phyloP scores from a whole-genome alignment of 176 grass and related monocot genomes.

The Elaeis guineensis region DNA sequence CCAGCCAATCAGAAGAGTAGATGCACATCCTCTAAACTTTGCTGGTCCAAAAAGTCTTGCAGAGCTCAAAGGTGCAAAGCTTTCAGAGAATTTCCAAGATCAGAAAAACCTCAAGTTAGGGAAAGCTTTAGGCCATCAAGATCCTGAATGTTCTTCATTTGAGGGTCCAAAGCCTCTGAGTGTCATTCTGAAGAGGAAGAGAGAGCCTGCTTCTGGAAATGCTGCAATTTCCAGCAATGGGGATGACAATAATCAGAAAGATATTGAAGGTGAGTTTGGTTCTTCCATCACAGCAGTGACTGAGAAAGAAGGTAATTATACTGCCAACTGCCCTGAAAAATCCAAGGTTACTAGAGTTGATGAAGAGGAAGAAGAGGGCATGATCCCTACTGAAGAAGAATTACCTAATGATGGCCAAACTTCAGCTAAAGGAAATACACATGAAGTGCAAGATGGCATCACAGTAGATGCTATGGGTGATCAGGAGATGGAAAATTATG shows the following conservation, averaged over 20 bases:
- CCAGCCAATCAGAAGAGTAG: neutral
- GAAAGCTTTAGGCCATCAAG: neutral
- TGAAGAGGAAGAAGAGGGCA: constrained; percentile 22
- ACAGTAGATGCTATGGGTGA: constrained; percentile 24
- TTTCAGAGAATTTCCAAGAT: constrained; percentile 4
- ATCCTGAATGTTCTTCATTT: constrained; percentile 23
- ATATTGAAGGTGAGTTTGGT: too few species aligned
- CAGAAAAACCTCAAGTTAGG: neutral
- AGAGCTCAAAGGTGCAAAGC: constrained; percentile 9
- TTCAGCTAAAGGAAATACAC: constrained; percentile 4
- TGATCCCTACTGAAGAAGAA: constrained; percentile 30
- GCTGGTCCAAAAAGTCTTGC: constrained; percentile 7
- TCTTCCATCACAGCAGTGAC: neutral
- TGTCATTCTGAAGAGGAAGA: constrained; percentile 54
- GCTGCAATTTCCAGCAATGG: neutral
- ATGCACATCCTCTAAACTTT: neutral
- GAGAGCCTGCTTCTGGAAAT: constrained; percentile 9
- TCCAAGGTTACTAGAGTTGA: constrained; percentile 5
- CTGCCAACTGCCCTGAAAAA: neutral
- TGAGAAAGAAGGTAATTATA: constrained; percentile 15
- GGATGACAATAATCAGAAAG: neutral
- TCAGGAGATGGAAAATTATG: constrained; percentile 8
- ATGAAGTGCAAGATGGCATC: neutral
- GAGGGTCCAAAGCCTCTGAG: constrained; percentile 48
- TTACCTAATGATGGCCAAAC: constrained; percentile 10